These are phyloP conservation scores for Exophiala aquamarina DNA, from an alignment of 2,329 filamentous ascomycete species.

Conservation along the genomic window DNA sequence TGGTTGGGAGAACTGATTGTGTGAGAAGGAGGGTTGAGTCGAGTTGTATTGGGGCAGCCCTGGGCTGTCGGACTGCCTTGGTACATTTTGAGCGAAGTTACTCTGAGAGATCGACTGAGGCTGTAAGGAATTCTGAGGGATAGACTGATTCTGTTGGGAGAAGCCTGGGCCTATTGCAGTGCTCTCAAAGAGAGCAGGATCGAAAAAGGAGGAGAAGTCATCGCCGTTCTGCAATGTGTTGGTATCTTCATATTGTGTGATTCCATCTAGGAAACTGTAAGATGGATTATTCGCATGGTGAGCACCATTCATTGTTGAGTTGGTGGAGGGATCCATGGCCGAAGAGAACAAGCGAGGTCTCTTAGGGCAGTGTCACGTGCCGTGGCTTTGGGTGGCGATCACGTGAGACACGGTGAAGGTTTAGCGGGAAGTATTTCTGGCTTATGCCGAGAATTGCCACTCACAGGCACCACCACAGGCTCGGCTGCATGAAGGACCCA, in stretches of 20 bases:
- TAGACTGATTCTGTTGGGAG: slow-evolving; percentile 19
- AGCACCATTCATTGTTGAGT: slow-evolving; percentile 15
- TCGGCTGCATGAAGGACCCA: slow-evolving; percentile 16
- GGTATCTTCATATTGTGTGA: slow-evolving; percentile 15
- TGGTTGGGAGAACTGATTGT: slow-evolving; percentile 21
- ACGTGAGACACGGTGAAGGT: slow-evolving; percentile 2
- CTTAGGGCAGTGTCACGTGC: slow-evolving; percentile 6
- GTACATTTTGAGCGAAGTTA: slow-evolving; percentile 14
- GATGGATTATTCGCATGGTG: slow-evolving; percentile 15
- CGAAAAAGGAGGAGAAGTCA: slow-evolving; percentile 24
- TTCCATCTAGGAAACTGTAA: slow-evolving; percentile 20
- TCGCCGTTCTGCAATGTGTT: slow-evolving; percentile 18
- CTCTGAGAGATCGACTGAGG: slow-evolving; percentile 18
- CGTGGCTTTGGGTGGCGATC: background rate
- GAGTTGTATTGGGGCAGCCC: slow-evolving; percentile 18
- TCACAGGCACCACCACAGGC: slow-evolving; percentile 22
- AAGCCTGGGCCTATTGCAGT: slow-evolving; percentile 17
- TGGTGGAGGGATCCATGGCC: slow-evolving; percentile 21
- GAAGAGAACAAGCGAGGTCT: too few relatives aligned
- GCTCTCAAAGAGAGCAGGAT: slow-evolving; percentile 26
- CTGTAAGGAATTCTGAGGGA: slow-evolving; percentile 17
- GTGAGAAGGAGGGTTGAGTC: slow-evolving; percentile 16
- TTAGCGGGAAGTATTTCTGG: slow-evolving; percentile 8
- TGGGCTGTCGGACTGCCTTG: slow-evolving; percentile 23
- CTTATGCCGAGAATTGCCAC: slow-evolving; percentile 24